phyloP scores from a whole-genome alignment of 345 rosid genomes.

The Euphorbia lathyris region DNA sequence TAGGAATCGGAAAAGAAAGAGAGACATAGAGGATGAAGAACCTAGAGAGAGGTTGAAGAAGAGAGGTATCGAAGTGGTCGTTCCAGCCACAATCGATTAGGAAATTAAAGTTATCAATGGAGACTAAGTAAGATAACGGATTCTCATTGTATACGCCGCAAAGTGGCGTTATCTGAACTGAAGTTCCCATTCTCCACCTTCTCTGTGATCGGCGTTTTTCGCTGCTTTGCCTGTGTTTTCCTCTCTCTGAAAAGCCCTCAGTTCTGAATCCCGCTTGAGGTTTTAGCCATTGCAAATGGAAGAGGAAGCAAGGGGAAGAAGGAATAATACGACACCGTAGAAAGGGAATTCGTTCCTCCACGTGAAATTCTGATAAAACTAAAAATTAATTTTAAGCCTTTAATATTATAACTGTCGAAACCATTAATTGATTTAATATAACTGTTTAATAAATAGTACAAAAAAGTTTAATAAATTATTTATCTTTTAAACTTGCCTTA shows the following conservation, averaged over 20 bases:
- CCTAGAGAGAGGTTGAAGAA: conserved; percentile 92
- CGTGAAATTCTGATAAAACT: too few species aligned
- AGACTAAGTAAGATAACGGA: conserved; percentile 81
- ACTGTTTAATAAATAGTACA: too few species aligned
- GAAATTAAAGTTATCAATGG: conserved; percentile 87
- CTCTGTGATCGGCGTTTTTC: not conserved
- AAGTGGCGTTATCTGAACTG: conserved; percentile 79
- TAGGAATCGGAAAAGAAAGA: not conserved
- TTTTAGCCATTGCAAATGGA: not conserved
- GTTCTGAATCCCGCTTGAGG: not conserved
- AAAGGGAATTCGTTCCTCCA: too few species aligned
- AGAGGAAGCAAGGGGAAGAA: not conserved
- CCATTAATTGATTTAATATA: too few species aligned
- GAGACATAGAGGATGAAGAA: conserved; percentile 3
- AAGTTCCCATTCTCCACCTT: conserved; percentile 66
- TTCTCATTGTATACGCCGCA: conserved; percentile 94
- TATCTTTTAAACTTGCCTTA: too few species aligned
- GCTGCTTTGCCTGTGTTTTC: not conserved
- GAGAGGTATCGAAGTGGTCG: conserved; percentile 81
- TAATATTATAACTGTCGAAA: too few species aligned
- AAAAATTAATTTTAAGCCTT: too few species aligned
- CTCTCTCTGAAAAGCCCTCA: not conserved
- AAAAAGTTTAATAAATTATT: too few species aligned
- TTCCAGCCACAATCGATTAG: conserved; percentile 97
- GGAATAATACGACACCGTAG: not conserved